Evolutionary conservation across 2,329 filamentous ascomycete genomes (phyloP), one percentile per base, ranked within the genome.

Genomic region (Colletotrichum sp.): DNA sequence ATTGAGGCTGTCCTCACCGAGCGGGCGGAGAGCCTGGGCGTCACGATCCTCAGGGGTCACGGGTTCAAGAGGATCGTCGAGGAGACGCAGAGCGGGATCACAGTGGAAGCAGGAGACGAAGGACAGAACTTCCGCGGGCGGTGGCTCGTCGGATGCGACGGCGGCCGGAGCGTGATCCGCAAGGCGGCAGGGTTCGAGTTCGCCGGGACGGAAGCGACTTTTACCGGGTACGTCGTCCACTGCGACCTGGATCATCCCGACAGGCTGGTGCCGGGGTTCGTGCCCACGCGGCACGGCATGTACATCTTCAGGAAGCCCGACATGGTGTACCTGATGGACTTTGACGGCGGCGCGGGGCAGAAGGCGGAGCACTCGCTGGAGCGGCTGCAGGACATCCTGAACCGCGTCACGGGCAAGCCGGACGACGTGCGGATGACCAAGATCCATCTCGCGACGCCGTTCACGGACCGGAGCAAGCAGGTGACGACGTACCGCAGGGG

Each of bases 401-500:
- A 71, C 18, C 79, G 79, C 24, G 75, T 80, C 36, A 78, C 78
- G 18, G 80, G 79, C 24, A 67, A 69, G 15, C 48, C 75, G 7
- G 79, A 80, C 39, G 75, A 80, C 39, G 75, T 82, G 12, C 77
- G 76, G 39, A 79, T 83, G 66, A 79, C 77, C 8, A 78, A 75
- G 24, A 57, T 83, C 12, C 78, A 82, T 55, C 71, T 81, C 15
- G 80, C 77, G 6, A 72, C 72, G 7, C 77, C 81, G 8, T 82
- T 80, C 48, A 68, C 65, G 34, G 67, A 69, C 39, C 32, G 67
- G n/a, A 55, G 67, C 48, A 62, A 69, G 67, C 67, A 69, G 67
- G 26, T 18, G 90, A 2, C 91, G 92, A 81, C 87, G 91, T 16
- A 86, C 93, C 32, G 92, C 91, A 0, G 87, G 89, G 60, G 86